Evolutionary conservation across 2,329 filamentous ascomycete species (phyloP).

Genomic region (Metarhizium robertsii): DNA sequence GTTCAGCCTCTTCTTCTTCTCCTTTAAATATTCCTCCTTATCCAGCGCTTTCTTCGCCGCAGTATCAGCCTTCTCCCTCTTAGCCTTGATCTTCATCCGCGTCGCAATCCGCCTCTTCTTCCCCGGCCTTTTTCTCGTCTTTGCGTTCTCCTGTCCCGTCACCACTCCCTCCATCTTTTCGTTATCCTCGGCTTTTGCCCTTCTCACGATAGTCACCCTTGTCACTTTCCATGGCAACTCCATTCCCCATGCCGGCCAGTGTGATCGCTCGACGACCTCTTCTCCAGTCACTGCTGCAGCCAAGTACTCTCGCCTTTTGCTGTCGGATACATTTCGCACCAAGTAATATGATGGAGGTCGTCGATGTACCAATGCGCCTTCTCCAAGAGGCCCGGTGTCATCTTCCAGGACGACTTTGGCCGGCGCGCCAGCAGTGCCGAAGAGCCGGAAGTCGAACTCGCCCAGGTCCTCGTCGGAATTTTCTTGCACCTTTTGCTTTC

Average conservation of each 20-base stretch:
- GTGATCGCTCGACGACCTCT: conserved; percentile 37
- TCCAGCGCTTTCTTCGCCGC: conserved; percentile 29
- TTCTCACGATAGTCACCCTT: conserved; percentile 28
- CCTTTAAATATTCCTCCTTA: conserved; percentile 47
- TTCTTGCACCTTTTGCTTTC: conserved; percentile 9
- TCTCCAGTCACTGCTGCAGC: conserved; percentile 41
- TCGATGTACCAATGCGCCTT: conserved; percentile 23
- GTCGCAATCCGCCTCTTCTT: conserved; percentile 50
- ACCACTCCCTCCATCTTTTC: conserved; percentile 2
- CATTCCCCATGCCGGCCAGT: conserved; percentile 42
- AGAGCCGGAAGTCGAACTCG: conserved; percentile 50
- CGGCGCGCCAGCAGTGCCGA: conserved; percentile 34
- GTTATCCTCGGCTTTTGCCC: conserved; percentile 6
- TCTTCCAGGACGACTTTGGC: conserved; percentile 43
- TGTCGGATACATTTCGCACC: conserved; percentile 25
- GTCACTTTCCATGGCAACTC: conserved; percentile 53
- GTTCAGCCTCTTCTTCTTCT: conserved; percentile 55
- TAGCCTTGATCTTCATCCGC: conserved; percentile 34
- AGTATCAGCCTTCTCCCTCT: conserved; percentile 29
- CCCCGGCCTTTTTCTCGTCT: conserved; percentile 35
- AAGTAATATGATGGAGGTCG: conserved; percentile 42
- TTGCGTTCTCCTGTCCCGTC: conserved; percentile 11
- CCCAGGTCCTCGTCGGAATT: conserved; percentile 17
- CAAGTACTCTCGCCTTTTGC: conserved; percentile 29
- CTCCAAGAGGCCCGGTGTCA: conserved; percentile 26